phyloP scores from a whole-genome alignment of 2,329 filamentous ascomycete genomes.

The Clonostachys rosea region DNA sequence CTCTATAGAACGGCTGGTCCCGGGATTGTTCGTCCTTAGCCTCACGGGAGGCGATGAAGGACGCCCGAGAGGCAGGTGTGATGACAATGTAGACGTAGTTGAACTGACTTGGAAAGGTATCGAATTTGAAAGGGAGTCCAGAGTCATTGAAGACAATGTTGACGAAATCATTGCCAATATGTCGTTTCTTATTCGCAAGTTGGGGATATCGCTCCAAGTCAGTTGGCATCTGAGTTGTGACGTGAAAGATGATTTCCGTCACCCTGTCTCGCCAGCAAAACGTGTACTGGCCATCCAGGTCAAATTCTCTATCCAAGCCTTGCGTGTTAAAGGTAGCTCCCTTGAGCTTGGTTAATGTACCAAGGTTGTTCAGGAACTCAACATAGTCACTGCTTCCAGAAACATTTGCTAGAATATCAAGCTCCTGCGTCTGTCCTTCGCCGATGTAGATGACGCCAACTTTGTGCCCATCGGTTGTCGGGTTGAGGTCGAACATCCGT shows the following conservation, averaged over 20 bases:
- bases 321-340: slow-evolving; percentile 89
- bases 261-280: slow-evolving; percentile 94
- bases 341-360: slow-evolving; percentile 75
- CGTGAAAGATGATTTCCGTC: slow-evolving; percentile 92
- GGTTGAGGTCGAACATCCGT: slow-evolving; percentile 76
- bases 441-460: slow-evolving; percentile 92
- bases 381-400: slow-evolving; percentile 85
- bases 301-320: slow-evolving; percentile 73
- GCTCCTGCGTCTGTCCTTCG: slow-evolving; percentile 76
- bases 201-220: slow-evolving; percentile 70
- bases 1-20: slow-evolving; percentile 67
- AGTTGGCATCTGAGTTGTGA: slow-evolving; percentile 96
- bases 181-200: slow-evolving; percentile 82
- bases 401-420: slow-evolving; percentile 81
- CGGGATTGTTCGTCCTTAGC: slow-evolving; percentile 16
- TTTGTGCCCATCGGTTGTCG: slow-evolving; percentile 92
- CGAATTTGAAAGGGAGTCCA: slow-evolving; percentile 80
- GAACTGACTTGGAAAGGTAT: slow-evolving; percentile 91
- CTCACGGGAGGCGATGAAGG: slow-evolving; percentile 64
- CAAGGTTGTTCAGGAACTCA: slow-evolving; percentile 76
- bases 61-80: slow-evolving; percentile 75
- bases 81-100: slow-evolving; percentile 98
- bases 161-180: slow-evolving; percentile 96
- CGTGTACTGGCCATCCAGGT: slow-evolving; percentile 80
- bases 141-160: slow-evolving; percentile 99